Percentiles rank a stretch among this genome's conserved stretches.
phyloP scores from a whole-genome alignment of 2,329 filamentous ascomycete genomes.

The Venturia carpophila region DNA sequence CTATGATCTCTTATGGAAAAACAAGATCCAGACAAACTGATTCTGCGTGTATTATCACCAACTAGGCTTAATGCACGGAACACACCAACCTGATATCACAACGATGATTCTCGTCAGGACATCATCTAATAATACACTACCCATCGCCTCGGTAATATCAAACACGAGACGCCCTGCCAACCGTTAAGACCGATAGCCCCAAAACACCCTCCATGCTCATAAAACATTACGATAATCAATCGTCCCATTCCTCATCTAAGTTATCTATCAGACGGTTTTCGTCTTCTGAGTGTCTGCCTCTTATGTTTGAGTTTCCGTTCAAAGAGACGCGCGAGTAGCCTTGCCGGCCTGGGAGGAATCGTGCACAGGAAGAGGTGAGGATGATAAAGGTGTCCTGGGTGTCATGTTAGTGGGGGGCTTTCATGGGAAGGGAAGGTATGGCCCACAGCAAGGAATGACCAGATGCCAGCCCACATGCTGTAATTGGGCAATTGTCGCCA shows the following conservation, averaged over 20 bases:
- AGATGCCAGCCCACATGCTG: slow-evolving; percentile 80
- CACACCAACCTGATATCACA: not conserved
- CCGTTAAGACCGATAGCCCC: not conserved
- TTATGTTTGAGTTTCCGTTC: slow-evolving; percentile 34
- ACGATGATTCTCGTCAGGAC: not conserved
- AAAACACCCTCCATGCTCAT: slow-evolving; percentile 9
- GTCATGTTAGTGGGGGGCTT: not conserved
- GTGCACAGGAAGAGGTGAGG: slow-evolving; percentile 59
- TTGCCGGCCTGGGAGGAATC: slow-evolving; percentile 54
- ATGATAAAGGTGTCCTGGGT: slow-evolving; percentile 54
- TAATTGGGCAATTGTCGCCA: slow-evolving; percentile 97
- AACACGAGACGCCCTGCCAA: not conserved
- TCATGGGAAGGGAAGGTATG: not conserved
- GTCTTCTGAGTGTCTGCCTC: slow-evolving; percentile 55
- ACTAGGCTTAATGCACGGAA: not conserved
- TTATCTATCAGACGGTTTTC: slow-evolving; percentile 95
- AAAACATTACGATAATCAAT: slow-evolving; percentile 35
- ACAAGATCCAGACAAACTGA: no score
- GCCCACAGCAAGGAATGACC: slow-evolving; percentile 71
- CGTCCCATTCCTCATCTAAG: slow-evolving; percentile 95
- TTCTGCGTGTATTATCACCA: not conserved
- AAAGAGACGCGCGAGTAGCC: slow-evolving; percentile 57
- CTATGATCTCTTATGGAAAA: no score
- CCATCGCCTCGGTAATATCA: not conserved
- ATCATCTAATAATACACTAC: not conserved